Evolutionary conservation across 1,284 basidiomycete species (phyloP), one percentile per base, ranked within the genome.

Genomic region (Ustilago cynodontis): DNA sequence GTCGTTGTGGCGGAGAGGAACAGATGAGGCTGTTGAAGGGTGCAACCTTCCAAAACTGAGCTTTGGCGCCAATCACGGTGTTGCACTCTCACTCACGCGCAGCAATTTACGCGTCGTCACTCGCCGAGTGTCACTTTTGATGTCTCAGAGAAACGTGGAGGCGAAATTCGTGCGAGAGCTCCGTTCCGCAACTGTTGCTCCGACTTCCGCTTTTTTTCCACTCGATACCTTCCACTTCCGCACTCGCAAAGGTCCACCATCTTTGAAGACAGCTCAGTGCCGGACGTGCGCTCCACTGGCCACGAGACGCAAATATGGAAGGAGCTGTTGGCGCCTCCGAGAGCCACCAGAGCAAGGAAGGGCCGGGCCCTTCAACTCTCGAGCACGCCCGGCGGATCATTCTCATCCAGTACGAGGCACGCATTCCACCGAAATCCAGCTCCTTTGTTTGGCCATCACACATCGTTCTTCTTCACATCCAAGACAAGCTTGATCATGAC

Each of bases 51-150:
- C 18, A 51, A 16, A 59, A 72, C 70, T 72, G 57, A 72, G 70
- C 70, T 53, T 18, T 28, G 22, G 16, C 28, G 33, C 49, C 65
- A 65, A 55, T 65, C 55, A 53, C 33, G 45, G 70, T 72, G 70
- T 72, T 72, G 65, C 56, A 63, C 53, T 47, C 51, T 20, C 20
- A 20, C 28, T 2, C 13, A 18, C 35, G 20, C 37, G 33, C 31
- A 56, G 59, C 59, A 71, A 65, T 72, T 67, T 66, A 72, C 70
- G 70, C 70, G 70, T 71, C 70, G 70, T 71, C 64, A 59, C 41
- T 51, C 53, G 26, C 14, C 11, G 54, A 43, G 56, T 71, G 70
- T 71, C 59, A 66, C 64, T 66, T 71, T 71, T 18, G 16, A 20
- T 35, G 14, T 8, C n/a, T n/a, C 28, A 8, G 26, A 51, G 26